Evolutionary conservation across 441 rosid species (phyloP).

Genomic region (Kokia cookei): DNA sequence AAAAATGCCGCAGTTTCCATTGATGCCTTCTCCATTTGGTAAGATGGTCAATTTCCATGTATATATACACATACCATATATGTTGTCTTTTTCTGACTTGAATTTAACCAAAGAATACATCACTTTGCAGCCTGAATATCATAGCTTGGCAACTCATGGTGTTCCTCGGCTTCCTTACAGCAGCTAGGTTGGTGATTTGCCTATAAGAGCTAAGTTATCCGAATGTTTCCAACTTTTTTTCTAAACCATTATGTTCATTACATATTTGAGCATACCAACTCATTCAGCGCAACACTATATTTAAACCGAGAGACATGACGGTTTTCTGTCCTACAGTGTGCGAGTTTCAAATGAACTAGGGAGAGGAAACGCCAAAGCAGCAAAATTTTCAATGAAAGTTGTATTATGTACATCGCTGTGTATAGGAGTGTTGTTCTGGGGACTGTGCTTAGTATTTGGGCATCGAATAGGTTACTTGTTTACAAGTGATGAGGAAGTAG

Average conservation of each 20-base stretch:
- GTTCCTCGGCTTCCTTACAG: conserved; percentile 36
- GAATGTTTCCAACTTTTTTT: too few species aligned
- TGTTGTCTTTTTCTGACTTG: neutral
- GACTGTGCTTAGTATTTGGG: conserved; percentile 23
- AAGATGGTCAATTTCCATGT: neutral
- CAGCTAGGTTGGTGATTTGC: conserved; percentile 25
- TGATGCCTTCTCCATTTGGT: neutral
- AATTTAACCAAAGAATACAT: conserved; percentile 20
- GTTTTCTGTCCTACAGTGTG: conserved; percentile 20
- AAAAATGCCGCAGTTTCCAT: neutral
- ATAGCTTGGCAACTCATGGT: conserved; percentile 37
- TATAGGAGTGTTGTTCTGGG: conserved; percentile 25
- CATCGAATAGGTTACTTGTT: conserved; percentile 22
- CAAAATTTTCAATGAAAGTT: conserved; percentile 29
- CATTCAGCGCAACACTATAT: neutral
- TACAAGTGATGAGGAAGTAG: conserved; percentile 26
- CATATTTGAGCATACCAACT: neutral
- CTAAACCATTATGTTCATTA: too few species aligned
- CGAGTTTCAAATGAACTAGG: conserved; percentile 47
- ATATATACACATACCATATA: neutral
- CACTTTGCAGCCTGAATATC: conserved; percentile 40
- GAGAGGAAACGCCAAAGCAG: conserved; percentile 26
- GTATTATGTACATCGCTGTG: conserved; percentile 1
- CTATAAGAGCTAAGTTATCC: neutral
- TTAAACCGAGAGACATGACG: neutral